Evolutionary conservation across 1,284 basidiomycete genomes (phyloP).

Genomic region (Thecaphora thlaspeos): DNA sequence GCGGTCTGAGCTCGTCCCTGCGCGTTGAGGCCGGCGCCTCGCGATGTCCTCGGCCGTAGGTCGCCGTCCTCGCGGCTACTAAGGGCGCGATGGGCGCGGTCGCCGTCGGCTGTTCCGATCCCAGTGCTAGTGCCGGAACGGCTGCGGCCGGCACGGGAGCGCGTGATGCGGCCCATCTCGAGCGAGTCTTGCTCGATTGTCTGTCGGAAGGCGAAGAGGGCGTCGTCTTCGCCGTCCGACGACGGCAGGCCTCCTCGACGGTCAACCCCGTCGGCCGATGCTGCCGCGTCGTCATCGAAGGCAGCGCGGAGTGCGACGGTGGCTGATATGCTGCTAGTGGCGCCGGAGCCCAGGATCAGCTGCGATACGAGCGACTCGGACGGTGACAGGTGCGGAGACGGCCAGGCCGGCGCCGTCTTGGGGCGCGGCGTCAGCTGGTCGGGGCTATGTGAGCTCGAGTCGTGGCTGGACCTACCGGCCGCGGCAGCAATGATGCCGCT

Average conservation of each 20-base stretch:
- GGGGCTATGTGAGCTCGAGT: neutral
- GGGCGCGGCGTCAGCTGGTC: constrained; percentile 11
- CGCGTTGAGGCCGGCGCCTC: constrained; percentile 7
- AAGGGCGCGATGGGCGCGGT: neutral
- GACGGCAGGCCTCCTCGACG: too few species aligned
- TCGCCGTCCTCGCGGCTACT: constrained; percentile 3
- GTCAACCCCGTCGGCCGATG: too few species aligned
- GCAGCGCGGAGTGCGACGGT: too few species aligned
- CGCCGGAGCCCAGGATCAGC: constrained; percentile 4
- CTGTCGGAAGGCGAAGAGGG: constrained; percentile 21
- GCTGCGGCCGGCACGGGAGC: neutral
- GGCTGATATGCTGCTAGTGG: too few species aligned
- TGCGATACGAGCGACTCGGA: constrained; percentile 14
- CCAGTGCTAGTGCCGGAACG: neutral
- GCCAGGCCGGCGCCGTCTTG: constrained; percentile 21
- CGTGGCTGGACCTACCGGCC: too few species aligned
- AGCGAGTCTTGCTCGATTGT: constrained; percentile 29
- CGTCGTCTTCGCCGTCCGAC: constrained; percentile 17
- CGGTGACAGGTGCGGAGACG: constrained; percentile 16
- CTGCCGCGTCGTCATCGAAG: too few species aligned
- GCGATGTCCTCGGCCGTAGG: constrained; percentile 18
- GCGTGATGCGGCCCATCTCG: constrained; percentile 1
- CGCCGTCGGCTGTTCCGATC: too few species aligned
- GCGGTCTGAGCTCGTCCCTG: neutral
- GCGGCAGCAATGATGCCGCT: too few species aligned